Evolutionary conservation across 441 rosid species (phyloP), one percentile per base, ranked within the genome.

Genomic region (Populus trichocarpa): DNA sequence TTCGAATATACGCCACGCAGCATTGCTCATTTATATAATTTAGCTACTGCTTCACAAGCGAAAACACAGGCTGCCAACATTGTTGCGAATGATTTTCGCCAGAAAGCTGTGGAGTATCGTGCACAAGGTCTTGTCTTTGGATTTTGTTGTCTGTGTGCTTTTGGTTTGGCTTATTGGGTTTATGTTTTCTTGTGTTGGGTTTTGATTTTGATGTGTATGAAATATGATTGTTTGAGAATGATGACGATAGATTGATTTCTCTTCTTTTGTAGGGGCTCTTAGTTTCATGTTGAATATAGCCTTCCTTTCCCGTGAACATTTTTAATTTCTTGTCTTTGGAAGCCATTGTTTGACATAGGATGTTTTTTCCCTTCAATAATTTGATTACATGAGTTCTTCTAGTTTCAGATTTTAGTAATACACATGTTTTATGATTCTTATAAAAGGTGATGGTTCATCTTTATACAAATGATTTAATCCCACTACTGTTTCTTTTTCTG

Each of bases 31-130:
- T 33, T 96, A 80, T 74, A 91, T 83, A 94, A 93, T 75, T 80
- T 93, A 67, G 97, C 95, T 64, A 83, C 92, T 63, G 87, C 87
- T n/a, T 94, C 98, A 18, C 98, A 93, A 70, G 91, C 97, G 73
- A 93, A 93, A 75, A 87, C 97, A 10, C 90, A 93, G 71, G 92
- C 99, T 59, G 93, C 98, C 70, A 81, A 75, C 84, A 94, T 96
- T 73, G 90, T 96, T 65, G 97, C 95, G 69, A 87, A 89, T 66
- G 98, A 96, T 88, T 94, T 94, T 77, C 96, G 98, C 70, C 92
- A 75, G 26, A 96, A 94, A 50, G 91, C 96, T 66, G 84, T 92
- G 0, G 99, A 93, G 81, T 93, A 91, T 59, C 96, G 92, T 1
- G 87, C 98, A 14, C 98, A 93, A 89, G 98, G 98, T 92, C 63